Base-by-base conservation (phyloP, 2,329 filamentous ascomycete genomes). In the Elsinoe australis region DNA sequence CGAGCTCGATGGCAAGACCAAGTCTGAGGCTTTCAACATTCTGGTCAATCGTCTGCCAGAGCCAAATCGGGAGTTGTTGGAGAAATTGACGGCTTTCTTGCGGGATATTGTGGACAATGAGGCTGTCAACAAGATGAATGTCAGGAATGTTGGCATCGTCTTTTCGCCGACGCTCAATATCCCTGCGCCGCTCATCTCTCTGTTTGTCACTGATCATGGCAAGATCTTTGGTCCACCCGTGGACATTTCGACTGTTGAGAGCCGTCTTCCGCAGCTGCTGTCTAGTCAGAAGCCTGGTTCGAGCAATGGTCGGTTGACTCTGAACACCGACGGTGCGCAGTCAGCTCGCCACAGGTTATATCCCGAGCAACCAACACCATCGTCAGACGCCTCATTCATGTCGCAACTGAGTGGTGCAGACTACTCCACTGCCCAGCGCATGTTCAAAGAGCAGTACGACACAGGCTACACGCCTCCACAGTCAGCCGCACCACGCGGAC, bases 151-250 rank as follows among this genome's bases (percentile, higher is more conserved):
- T 48, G 90, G 92, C 54, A 96, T 98, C 58, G 90, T 98, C 49
- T 98, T 98, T 65, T 94, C 92, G 12, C 92, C 92, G 0, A 96
- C 92, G 0, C 75, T 98, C 47, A 96, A 96, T 64, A 95, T 98
- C 34, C 90, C 92, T 0, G 88, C 88, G 0, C 89, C 90, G 0
- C 83, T 98, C 8, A 95, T 98, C 63, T 88, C 89, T 3, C 77
- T 94, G 64, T 92, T 98, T 65, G 74, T 98, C 50, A 89, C 92
- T 54, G 89, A 96, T 59, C 95, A 87, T 61, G 77, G 85, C 53
- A 78, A 76, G 33, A 90, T 98, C 39, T 98, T 96, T 61, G 83
- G 84, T 15, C 74, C 82, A 36, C 72, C 79, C 14, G 76, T 84
- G 0, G 79, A 83, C 55, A 63, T 56, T 64, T 74, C 54, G 2